Base-by-base conservation (phyloP, 2,329 filamentous ascomycete species). In the Metarhizium guizhouense region DNA sequence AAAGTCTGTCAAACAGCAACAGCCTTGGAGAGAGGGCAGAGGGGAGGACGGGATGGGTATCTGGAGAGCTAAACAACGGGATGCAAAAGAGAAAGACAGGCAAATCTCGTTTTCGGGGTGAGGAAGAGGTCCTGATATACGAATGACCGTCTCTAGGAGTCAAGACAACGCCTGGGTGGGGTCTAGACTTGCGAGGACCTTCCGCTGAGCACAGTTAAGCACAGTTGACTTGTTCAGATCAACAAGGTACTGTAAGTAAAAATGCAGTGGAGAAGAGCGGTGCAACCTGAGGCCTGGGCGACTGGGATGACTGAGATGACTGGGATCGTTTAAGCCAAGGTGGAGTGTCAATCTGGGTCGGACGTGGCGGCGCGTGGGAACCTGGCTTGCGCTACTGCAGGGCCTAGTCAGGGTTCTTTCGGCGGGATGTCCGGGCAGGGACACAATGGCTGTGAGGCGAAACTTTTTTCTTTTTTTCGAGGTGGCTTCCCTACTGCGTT, bases 261-360 rank as follows among this genome's bases (percentile, higher is more conserved):
- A 45, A 18, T 18, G 16, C 18, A 20, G 45, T 48, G 45, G 45
- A 48, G 20, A 47, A 47, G 8, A 47, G 25, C 20, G n/a, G n/a
- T 47, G 6, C 34, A 13, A 36, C 34, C 34, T 8, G 18, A 47
- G 43, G n/a, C 43, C 20, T 47, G 43, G 13, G 25, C 25, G 13
- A 14, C 43, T 25, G 43, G 43, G 43, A 29, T 48, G 3, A 48
- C 10, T 11, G 13, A 20, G 45, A 30, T 48, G 8, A 30, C 51
- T 45, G 54, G 29, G 49, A 50, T 49, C 42, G 38, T 20, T 43
- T 38, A 30, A 42, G 34, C 38, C 32, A n/a, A 16, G 47, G 47
- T 55, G 54, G 54, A 52, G 54, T 36, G 38, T 47, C 54, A 48
- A 56, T 50, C 50, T 53, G 50, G 45, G 54, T 34, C 54, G 45